These are phyloP conservation scores for Carnegiea gigantea DNA, from an alignment of 179 eudicot species.

Conservation along the genomic window DNA sequence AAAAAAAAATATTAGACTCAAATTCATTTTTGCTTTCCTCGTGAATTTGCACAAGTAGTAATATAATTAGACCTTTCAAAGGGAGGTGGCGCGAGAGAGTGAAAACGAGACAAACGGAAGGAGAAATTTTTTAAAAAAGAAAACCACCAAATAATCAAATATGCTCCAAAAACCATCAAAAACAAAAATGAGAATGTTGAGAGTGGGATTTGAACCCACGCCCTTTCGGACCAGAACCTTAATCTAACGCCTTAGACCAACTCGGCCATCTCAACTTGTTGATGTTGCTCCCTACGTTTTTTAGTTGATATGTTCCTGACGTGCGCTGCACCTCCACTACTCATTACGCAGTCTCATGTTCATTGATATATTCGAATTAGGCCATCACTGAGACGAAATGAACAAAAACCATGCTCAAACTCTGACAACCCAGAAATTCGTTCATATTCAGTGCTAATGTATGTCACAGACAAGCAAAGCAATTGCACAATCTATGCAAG, in stretches of 20 bases:
- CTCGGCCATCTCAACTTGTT: slow-evolving; percentile 73
- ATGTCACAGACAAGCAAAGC: background rate
- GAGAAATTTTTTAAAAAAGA: background rate
- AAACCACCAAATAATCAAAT: background rate
- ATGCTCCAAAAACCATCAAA: background rate
- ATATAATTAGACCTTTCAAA: too few relatives aligned
- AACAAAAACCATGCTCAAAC: background rate
- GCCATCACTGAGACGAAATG: background rate
- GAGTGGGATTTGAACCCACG: slow-evolving; percentile 99
- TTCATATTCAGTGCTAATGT: background rate
- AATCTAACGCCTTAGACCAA: slow-evolving; percentile 99
- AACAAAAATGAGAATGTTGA: slow-evolving; percentile 42
- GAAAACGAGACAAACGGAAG: too few relatives aligned
- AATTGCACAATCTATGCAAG: background rate
- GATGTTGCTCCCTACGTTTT: background rate
- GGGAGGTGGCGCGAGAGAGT: too few relatives aligned
- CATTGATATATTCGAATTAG: too few relatives aligned
- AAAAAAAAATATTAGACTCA: too few relatives aligned
- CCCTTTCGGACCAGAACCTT: slow-evolving; percentile 99
- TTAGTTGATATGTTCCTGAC: too few relatives aligned
- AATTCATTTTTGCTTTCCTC: too few relatives aligned
- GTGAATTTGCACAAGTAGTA: too few relatives aligned
- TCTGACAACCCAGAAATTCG: background rate
- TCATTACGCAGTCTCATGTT: too few relatives aligned
- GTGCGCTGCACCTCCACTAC: too few relatives aligned